These are phyloP conservation scores for Lentinula lateritia DNA, from an alignment of 768 basidiomycete species.

Conservation along the genomic window DNA sequence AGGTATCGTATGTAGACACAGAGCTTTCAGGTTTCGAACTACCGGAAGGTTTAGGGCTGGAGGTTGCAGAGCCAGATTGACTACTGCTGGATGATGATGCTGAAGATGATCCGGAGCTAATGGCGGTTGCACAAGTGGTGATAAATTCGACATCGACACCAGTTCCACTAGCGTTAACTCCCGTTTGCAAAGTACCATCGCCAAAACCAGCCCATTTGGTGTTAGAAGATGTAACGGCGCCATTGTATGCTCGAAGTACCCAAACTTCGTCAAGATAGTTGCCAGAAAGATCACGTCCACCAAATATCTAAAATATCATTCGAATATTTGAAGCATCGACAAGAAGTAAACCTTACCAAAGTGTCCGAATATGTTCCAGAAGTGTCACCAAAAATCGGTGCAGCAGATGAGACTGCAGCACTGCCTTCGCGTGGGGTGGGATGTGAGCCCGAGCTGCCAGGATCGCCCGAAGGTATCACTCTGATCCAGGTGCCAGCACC, in stretches of 20 bases:
- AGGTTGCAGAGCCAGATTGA: slow-evolving; percentile 9
- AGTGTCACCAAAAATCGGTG: slow-evolving; percentile 51
- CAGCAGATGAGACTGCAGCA: slow-evolving; percentile 48
- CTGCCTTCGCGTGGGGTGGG: slow-evolving; percentile 72
- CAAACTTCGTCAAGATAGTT: slow-evolving; percentile 71
- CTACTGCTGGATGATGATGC: slow-evolving; percentile 17
- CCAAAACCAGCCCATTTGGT: slow-evolving; percentile 62
- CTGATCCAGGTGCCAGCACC: slow-evolving; percentile 65
- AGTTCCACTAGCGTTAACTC: slow-evolving; percentile 58
- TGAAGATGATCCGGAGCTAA: slow-evolving; percentile 22
- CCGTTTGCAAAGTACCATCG: slow-evolving; percentile 54
- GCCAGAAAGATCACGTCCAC: slow-evolving; percentile 64
- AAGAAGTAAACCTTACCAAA: slow-evolving; percentile 30
- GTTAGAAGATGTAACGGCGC: slow-evolving; percentile 48
- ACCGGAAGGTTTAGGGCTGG: slow-evolving; percentile 1
- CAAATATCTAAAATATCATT: slow-evolving; percentile 45
- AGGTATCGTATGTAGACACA: slow-evolving; percentile 24
- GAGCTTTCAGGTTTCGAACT: neutral
- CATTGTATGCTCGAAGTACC: slow-evolving; percentile 71
- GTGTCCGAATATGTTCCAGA: slow-evolving; percentile 54
- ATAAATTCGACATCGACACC: slow-evolving; percentile 62
- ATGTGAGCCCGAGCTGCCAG: slow-evolving; percentile 38
- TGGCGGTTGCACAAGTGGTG: slow-evolving; percentile 48
- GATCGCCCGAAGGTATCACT: slow-evolving; percentile 72
- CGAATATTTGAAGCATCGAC: neutral